phyloP scores from a whole-genome alignment of 148 eudicot species.

The Rhododendron griersonianum region DNA sequence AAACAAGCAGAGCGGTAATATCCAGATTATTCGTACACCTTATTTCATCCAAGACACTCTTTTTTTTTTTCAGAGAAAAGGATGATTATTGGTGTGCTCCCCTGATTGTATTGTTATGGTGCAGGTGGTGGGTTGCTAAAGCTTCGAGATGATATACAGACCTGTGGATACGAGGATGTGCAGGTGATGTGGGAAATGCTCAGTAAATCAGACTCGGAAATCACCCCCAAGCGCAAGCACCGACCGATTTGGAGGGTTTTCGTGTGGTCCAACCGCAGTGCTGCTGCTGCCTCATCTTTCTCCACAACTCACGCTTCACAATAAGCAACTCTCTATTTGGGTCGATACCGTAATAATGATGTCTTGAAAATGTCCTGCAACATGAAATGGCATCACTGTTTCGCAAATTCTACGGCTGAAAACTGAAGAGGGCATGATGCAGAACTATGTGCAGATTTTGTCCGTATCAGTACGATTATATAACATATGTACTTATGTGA shows the following conservation, averaged over 20 bases:
- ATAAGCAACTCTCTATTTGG: background rate
- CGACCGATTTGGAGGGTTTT: slow-evolving; percentile 37
- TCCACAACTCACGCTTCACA: slow-evolving; percentile 17
- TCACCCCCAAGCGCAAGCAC: slow-evolving; percentile 24
- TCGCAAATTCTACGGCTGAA: background rate
- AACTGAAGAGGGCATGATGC: background rate
- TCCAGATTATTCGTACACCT: background rate
- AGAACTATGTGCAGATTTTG: background rate
- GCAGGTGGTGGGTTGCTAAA: slow-evolving; percentile 51
- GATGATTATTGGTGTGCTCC: background rate
- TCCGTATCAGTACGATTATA: background rate
- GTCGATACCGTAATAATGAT: background rate
- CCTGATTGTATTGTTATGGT: slow-evolving; percentile 5
- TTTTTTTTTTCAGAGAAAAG: background rate
- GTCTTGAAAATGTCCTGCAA: slow-evolving; percentile 9
- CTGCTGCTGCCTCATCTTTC: slow-evolving; percentile 14
- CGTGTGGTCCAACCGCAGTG: slow-evolving; percentile 21
- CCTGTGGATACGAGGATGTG: slow-evolving; percentile 59
- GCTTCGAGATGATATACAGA: slow-evolving; percentile 56
- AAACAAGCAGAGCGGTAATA: background rate
- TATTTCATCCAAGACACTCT: background rate
- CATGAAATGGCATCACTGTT: slow-evolving; percentile 13
- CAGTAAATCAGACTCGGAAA: slow-evolving; percentile 40
- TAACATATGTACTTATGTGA: background rate
- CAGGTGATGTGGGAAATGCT: slow-evolving; percentile 74